Base-by-base conservation (phyloP, 768 basidiomycete species). In the Tephrocybe sp. region DNA sequence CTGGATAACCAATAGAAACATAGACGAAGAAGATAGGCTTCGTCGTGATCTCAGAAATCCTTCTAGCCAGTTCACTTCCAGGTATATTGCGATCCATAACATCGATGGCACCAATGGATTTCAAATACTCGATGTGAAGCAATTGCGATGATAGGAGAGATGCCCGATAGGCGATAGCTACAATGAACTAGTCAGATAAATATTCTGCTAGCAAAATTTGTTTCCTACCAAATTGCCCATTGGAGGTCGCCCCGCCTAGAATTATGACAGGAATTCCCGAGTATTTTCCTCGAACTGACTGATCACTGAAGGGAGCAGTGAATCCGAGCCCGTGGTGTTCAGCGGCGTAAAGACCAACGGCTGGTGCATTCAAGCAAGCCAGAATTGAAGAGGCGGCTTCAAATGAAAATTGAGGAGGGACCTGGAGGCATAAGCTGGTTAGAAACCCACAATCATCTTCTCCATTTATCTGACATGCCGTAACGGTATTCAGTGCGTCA, bases 81-180 rank as follows among this genome's bases (percentile, higher is more conserved):
- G 42, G 42, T 6, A 35, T 11, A 23, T 49, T 41, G 17, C 47
- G 42, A 45, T 68, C 61, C 31, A 73, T 51, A 22, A 74, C 58
- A 19, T 69, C 42, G 1, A 22, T 50, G 14, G 39, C 39, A 3
- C 39, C 49, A 23, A 50, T 17, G 12, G 48, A 49, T 22, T 30
- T 34, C 20, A 43, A 41, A 26, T 14, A 36, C 10, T 4, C 45
- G 16, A 13, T 8, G 14, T 45, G 43, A 32, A 11, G 26, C 26
- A 14, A 12, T 45, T n/a, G 23, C 14, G 14, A 73, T 69, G 46
- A 74, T 69, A 13, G 68, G 70, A n/a, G 62, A 60, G 59, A 71
- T 71, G 5, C 71, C 72, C 2, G 71, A 68, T 40, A 68, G 41
- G 33, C 51, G 31, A 58, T 55, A 14, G 44, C 53, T 58, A 20